These are phyloP conservation scores for Podosphaera fusca DNA, from an alignment of 2,329 filamentous ascomycete genomes.

Conservation along the genomic window DNA sequence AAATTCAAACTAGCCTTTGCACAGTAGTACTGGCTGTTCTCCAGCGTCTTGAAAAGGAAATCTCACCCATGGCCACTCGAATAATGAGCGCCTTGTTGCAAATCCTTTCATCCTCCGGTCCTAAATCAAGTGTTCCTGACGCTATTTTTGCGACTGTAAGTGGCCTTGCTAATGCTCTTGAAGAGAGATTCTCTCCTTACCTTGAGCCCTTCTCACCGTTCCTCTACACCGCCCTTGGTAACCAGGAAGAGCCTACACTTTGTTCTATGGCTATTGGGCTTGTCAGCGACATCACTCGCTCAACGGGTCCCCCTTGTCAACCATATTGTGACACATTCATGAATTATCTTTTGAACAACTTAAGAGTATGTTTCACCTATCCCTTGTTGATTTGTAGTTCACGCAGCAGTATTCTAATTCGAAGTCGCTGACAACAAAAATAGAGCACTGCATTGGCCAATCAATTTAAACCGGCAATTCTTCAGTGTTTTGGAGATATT, in stretches of 20 bases:
- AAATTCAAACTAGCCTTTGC: conserved; percentile 90
- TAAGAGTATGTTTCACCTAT: conserved; percentile 35
- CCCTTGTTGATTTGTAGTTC: conserved; percentile 4
- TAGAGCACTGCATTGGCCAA: conserved; percentile 71
- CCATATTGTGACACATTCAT: conserved; percentile 95
- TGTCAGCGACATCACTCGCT: conserved; percentile 87
- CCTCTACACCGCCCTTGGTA: conserved; percentile 80
- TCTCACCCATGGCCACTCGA: conserved; percentile 69
- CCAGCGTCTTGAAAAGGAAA: conserved; percentile 72
- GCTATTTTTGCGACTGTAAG: conserved; percentile 82
- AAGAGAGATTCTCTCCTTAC: conserved; percentile 87
- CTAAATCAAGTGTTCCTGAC: conserved; percentile 86
- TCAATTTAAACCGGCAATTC: conserved; percentile 92
- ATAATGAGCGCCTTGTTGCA: conserved; percentile 82
- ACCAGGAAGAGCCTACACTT: conserved; percentile 82
- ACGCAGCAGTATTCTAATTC: neutral
- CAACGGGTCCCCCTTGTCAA: conserved; percentile 71
- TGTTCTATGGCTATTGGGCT: conserved; percentile 96
- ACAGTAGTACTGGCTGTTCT: conserved; percentile 84
- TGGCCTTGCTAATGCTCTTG: conserved; percentile 71
- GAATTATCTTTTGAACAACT: conserved; percentile 87
- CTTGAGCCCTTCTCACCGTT: conserved; percentile 90
- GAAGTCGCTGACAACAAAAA: conserved; percentile 15
- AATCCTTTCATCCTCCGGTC: conserved; percentile 51
- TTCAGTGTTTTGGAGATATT: conserved; percentile 96